Conservation (phyloP, 148 eudicot genomes). For the Suaeda aralocaspica region DNA sequence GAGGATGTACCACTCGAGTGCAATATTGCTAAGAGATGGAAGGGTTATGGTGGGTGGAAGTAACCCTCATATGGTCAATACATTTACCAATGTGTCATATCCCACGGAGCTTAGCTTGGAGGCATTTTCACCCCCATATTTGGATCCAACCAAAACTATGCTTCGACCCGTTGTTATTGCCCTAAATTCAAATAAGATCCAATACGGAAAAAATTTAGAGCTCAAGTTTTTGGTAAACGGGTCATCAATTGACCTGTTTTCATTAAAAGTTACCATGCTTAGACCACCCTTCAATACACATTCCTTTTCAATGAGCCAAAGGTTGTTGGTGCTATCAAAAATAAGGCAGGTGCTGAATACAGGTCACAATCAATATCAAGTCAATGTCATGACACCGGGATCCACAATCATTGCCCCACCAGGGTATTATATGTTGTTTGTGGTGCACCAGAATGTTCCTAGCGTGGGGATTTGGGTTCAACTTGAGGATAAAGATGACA, state of each 20-base stretch:
- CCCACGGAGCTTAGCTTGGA: constrained; percentile 81
- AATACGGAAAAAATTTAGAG: constrained; percentile 24
- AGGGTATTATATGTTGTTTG: constrained; percentile 54
- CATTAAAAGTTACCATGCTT: constrained; percentile 46
- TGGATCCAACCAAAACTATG: constrained; percentile 15
- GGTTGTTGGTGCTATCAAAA: constrained; percentile 19
- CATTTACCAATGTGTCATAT: constrained; percentile 36
- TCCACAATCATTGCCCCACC: constrained; percentile 44
- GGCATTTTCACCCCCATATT: constrained; percentile 58
- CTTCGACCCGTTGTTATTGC: constrained; percentile 39
- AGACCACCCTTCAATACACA: constrained; percentile 72
- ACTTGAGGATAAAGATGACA: no score
- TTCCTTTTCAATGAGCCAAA: constrained; percentile 57
- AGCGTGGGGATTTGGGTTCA: constrained; percentile 71
- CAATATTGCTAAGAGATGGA: constrained; percentile 57
- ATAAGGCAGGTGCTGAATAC: neutral
- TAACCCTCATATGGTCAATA: constrained; percentile 50
- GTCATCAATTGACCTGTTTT: constrained; percentile 13
- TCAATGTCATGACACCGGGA: constrained; percentile 30
- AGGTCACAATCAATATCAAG: constrained; percentile 22
- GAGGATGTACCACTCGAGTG: constrained; percentile 71
- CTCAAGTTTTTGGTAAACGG: constrained; percentile 32
- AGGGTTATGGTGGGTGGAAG: constrained; percentile 72
- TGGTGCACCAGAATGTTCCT: constrained; percentile 53
- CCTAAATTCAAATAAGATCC: constrained; percentile 29